Base-by-base conservation (phyloP, 2,329 filamentous ascomycete genomes). In the Aspergillus jensenii region DNA sequence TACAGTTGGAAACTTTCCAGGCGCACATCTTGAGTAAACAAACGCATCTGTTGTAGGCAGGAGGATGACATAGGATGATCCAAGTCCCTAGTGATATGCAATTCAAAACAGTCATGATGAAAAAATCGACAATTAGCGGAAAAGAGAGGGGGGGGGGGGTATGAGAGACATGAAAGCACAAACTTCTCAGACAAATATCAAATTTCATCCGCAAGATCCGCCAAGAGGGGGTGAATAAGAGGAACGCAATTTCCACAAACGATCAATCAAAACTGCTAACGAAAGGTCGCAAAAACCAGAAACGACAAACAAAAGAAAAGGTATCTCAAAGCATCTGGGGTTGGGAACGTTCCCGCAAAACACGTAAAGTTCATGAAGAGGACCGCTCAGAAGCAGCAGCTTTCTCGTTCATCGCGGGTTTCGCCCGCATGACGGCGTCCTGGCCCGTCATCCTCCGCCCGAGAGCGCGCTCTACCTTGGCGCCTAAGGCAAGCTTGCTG, bases 381-480 rank as follows among this genome's bases (percentile, higher is more conserved):
- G 55, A 41, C n/a, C 56, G 63, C 52, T 63, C 57, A n/a, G 35
- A 37, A n/a, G 61, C 57, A 15, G 62, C 66, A 15, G 64, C 52
- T 64, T 79, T 79, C 66, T 77, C 77, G 45, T 65, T 72, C 59
- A 77, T 58, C 31, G 78, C 78, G 31, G 78, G 84, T 63, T 89
- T 86, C 37, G 27, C 45, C 82, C 95, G 93, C 74, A 90, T 88
- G 50, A 77, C 71, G 64, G 93, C 93, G 69, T 97, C 93, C 76
- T 97, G 93, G 65, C 90, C 80, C 27, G 85, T 89, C 92, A 96
- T 95, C 69, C 93, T 86, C 65, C 92, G 84, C 65, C 89, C 89
- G 55, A 97, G 85, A 21, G 93, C 92, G 60, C 93, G 87, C 74
- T 96, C 92, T 41, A 96, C 85, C 79, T 96, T 96, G 60, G 92